Percentiles rank a stretch among this genome's conserved stretches.
Conservation (phyloP, 2,329 filamentous ascomycete species). For the Xylaria multiplex region DNA sequence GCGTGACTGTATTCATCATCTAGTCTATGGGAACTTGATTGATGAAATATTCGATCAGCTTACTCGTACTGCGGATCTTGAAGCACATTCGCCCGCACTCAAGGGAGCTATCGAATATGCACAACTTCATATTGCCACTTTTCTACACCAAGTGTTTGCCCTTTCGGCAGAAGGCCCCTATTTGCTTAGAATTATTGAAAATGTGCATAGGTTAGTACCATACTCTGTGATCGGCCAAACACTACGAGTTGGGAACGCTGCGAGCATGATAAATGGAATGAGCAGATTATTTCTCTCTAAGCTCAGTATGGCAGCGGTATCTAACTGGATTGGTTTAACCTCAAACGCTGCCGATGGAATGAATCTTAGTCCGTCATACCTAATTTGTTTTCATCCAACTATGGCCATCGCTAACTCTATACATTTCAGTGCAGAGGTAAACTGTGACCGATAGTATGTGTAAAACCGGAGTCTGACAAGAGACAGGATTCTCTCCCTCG, state of each 20-base stretch:
- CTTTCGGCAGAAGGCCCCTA: conserved; percentile 80
- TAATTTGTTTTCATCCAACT: not conserved
- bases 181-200: conserved; percentile 75
- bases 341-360: conserved; percentile 78
- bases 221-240: conserved; percentile 79
- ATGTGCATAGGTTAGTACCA: conserved; percentile 74
- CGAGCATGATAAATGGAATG: conserved; percentile 82
- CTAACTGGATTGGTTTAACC: conserved; percentile 82
- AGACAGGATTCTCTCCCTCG: conserved; percentile 74
- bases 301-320: conserved; percentile 76
- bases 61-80: conserved; percentile 68
- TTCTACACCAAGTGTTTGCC: conserved; percentile 78
- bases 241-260: conserved; percentile 79
- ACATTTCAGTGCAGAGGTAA: conserved; percentile 64
- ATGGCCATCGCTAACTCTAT: conserved; percentile 6
- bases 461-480: conserved; percentile 26
- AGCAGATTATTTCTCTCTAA: conserved; percentile 80
- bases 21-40: conserved; percentile 75
- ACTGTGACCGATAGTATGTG: not conserved
- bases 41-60: conserved; percentile 72
- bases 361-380: conserved; percentile 63
- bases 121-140: conserved; percentile 70
- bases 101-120: conserved; percentile 71
- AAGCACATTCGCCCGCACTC: conserved; percentile 69
- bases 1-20: conserved; percentile 71